Conservation (phyloP, 345 rosid genomes). For the Pistacia vera region DNA sequence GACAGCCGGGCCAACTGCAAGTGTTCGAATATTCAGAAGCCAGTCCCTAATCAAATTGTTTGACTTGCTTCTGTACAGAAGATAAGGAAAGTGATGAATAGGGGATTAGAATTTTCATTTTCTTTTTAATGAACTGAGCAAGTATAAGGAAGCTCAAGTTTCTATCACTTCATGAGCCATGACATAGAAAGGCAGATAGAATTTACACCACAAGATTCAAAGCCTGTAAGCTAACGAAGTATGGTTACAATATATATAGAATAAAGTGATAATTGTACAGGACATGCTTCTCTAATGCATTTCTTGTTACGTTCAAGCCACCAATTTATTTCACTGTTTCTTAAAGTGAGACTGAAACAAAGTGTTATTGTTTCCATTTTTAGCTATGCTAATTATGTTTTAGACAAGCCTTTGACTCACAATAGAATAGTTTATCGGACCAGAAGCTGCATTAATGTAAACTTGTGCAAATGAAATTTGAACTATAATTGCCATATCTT, state of each 20-base stretch:
- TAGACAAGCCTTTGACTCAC: not conserved
- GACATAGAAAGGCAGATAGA: slow-evolving; percentile 11
- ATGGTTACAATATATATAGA: slow-evolving; percentile 15
- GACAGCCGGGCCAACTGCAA: slow-evolving; percentile 63
- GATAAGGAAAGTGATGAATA: slow-evolving; percentile 5
- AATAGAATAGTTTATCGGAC: too few species aligned
- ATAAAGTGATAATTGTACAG: slow-evolving; percentile 36
- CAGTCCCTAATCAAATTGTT: slow-evolving; percentile 32
- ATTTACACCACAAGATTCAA: slow-evolving; percentile 19
- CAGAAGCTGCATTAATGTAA: too few species aligned
- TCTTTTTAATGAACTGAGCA: slow-evolving; percentile 6
- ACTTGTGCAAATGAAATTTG: too few species aligned
- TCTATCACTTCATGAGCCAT: not conserved
- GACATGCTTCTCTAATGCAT: slow-evolving; percentile 15
- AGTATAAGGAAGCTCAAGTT: not conserved
- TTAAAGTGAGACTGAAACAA: not conserved
- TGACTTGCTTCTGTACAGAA: slow-evolving; percentile 30
- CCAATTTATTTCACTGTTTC: not conserved
- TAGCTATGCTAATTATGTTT: not conserved
- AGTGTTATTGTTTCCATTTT: not conserved
- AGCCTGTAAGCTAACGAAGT: slow-evolving; percentile 24
- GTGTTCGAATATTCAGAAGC: slow-evolving; percentile 46
- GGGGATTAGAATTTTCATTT: slow-evolving; percentile 21
- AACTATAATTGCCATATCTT: too few species aligned
- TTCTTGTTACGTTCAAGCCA: slow-evolving; percentile 10